phyloP scores from a whole-genome alignment of 2,329 filamentous ascomycete genomes.

The Paracoccidioides lutzii region DNA sequence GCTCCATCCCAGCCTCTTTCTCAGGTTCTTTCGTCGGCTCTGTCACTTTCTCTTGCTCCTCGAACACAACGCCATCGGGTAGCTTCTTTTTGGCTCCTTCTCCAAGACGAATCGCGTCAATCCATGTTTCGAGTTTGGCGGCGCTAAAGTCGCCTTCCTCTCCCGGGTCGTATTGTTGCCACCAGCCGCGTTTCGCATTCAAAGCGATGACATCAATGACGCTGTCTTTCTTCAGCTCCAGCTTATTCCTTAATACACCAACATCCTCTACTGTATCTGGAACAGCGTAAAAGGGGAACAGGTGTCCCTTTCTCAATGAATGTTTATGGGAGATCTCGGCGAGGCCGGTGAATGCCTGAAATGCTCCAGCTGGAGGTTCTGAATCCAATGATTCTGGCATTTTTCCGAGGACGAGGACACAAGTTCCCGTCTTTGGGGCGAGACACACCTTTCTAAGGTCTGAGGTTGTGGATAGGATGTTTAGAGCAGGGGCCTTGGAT shows the following conservation, averaged over 20 bases:
- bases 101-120: constrained; percentile 81
- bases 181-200: constrained; percentile 80
- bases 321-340: constrained; percentile 68
- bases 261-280: constrained; percentile 48
- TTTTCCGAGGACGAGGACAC: constrained; percentile 63
- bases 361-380: constrained; percentile 29
- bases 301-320: constrained; percentile 47
- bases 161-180: constrained; percentile 53
- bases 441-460: constrained; percentile 61
- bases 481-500: constrained; percentile 44
- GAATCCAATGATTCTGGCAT: constrained; percentile 38
- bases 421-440: constrained; percentile 62
- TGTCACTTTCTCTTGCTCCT: constrained; percentile 24
- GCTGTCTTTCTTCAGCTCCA: constrained; percentile 44
- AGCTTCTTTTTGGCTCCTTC: constrained; percentile 70
- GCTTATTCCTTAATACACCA: constrained; percentile 42
- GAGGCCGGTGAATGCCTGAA: constrained; percentile 50
- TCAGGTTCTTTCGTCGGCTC: constrained; percentile 38
- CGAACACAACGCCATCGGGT: constrained; percentile 46
- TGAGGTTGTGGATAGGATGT: constrained; percentile 49
- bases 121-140: constrained; percentile 63
- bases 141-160: constrained; percentile 38
- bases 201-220: constrained; percentile 64
- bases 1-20: constrained; percentile 43
- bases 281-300: constrained; percentile 76